Evolutionary conservation across 2,329 filamentous ascomycete genomes (phyloP), one percentile per base, ranked within the genome.

Genomic region (Aspergillus sp.): DNA sequence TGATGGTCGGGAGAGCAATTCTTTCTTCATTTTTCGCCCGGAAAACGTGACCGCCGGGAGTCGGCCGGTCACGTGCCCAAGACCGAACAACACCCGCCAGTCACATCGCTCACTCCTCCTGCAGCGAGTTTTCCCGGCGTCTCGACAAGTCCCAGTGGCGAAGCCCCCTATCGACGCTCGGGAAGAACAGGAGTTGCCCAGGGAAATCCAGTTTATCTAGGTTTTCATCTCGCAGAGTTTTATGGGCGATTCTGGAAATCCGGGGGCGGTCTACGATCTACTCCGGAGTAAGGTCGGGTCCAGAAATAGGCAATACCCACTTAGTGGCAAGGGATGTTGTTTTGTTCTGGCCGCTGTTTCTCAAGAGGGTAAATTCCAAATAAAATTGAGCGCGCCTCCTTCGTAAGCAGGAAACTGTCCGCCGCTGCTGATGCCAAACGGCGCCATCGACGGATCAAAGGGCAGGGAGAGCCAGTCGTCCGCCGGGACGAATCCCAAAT

Each of bases 391-490:
- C 10, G 65, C 67, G 2, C 70, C 68, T 4, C 69, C 69, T 52
- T 73, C 72, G 53, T 72, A 69, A 17, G 71, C 71, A 17, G 72
- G 69, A 45, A 72, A 70, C 49, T 73, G 72, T 7, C 64, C 68
- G 22, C 66, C 65, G 32, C 57, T 64, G 40, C 62, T 68, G 53
- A 72, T 69, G 1, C 71, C 69, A 57, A 75, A 75, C 0, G 73
- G 73, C 16, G 73, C 73, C 70, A 75, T 74, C 0, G 71, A 73
- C 4, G 72, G 72, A 56, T 75, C 72, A 50, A 75, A 75, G 4
- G 73, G 72, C 26, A 73, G 50, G 1, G 71, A 73, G 22, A 75
- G 64, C 73, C 73, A 75, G 51, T 75, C 72, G 50, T 75, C 72
- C 5, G 64, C 65, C n/a, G 67, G 64, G 13, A 66, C 61, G 20